Conservation (phyloP, 345 rosid genomes). For the Aurinia saxatilis region DNA sequence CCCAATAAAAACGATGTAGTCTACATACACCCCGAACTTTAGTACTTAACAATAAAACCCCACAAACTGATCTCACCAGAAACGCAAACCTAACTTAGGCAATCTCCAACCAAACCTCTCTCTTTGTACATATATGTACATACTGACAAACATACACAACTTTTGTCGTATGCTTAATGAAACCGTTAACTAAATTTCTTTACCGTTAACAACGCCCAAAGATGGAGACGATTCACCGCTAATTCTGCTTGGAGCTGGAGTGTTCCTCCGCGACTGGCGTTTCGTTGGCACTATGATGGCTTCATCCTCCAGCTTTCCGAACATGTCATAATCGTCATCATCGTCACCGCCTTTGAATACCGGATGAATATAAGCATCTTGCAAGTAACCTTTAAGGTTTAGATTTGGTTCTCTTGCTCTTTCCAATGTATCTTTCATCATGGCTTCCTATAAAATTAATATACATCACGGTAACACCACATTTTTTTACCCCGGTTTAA, state of each 20-base stretch:
- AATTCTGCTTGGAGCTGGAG: conserved; percentile 45
- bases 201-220: conserved; percentile 11
- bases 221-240: conserved; percentile 38
- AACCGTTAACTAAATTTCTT: conserved; percentile 13
- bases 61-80: not conserved
- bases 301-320: conserved; percentile 36
- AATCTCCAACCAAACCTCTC: not conserved
- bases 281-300: conserved; percentile 64
- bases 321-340: conserved; percentile 15
- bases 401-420: conserved; percentile 65
- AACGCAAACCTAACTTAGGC: not conserved
- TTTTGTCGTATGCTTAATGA: too few species aligned
- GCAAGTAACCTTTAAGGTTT: conserved; percentile 69
- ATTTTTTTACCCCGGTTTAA: too few species aligned
- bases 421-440: conserved; percentile 89
- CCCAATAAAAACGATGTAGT: not conserved
- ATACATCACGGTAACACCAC: too few species aligned
- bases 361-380: conserved; percentile 70
- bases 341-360: conserved; percentile 49
- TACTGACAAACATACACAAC: not conserved
- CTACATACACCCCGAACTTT: not conserved
- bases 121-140: conserved; percentile 6
- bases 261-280: conserved; percentile 50
- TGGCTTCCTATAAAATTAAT: conserved; percentile 58
- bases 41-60: not conserved